Evolutionary conservation across 2,329 filamentous ascomycete species (phyloP), one percentile per base, ranked within the genome.

Genomic region (Ilyonectria mors-panacis): DNA sequence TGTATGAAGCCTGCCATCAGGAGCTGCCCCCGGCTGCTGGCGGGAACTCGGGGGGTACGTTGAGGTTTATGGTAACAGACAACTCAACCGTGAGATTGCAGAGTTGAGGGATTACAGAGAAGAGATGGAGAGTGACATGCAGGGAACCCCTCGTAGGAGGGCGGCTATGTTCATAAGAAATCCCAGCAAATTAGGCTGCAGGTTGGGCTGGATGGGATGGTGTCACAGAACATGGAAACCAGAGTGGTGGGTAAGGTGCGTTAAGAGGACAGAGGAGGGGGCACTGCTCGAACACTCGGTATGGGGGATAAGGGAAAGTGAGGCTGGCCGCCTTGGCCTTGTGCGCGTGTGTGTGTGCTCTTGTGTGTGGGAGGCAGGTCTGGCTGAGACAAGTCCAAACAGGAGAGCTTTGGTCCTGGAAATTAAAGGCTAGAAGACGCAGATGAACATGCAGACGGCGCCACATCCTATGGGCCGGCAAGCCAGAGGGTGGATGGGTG

Each of bases 1-100:
- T 79, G 76, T 33, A 78, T 53, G 58, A 69, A 58, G 23, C 73
- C 72, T 74, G 73, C 69, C 75, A 76, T 76, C 57, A 62, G 57
- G 55, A 59, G 58, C 50, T 68, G 56, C 37, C 58, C 58, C 42
- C 15, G 33, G 63, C 42, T 59, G 61, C 50, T 47, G 57, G 37
- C 51, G 53, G 55, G 30, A 37, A 35, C 53, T 59, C 61, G 42
- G 54, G 44, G 21, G 7, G 30, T 23, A 28, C 35, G 48, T 35
- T 35, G 50, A 53, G n/a, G 17, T 15, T 13, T 15, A 53, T 21
- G 19, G 28, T 15, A 35, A 35, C 30, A 30, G 28, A 19, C 30
- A 19, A 35, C 12, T 53, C 48, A 33, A 51, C 17, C 19, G 48
- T 33, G 47, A 19, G 47, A 51, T 19, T 33, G 53, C 9, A 26